Evolutionary conservation across 352 stramenopile species (phyloP), one percentile per base, ranked within the genome.

Genomic region (Paralagenidium karlingii): DNA sequence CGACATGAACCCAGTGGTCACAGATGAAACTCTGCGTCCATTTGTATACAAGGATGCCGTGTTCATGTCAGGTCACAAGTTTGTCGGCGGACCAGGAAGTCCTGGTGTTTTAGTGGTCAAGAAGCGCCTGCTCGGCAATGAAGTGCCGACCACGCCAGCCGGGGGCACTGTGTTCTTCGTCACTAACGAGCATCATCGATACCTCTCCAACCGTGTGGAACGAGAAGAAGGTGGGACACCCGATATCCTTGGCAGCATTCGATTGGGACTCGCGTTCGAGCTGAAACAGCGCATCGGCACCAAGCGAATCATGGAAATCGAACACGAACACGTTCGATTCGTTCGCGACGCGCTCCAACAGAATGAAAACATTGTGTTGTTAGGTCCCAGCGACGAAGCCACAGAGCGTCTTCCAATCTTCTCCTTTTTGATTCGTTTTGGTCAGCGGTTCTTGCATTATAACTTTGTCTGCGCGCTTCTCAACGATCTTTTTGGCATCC

Each of bases 401-500:
- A n/a, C n/a, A n/a, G 55, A 60, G 8, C 48, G 86, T 22, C 63
- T 98, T 13, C 91, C 92, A 1, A 94, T 97, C 19, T 94, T 97
- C 52, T 97, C 91, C 2, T 97, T 98, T 45, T 55, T 98, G 8
- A 71, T 98, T 24, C 71, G 75, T 21, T 91, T 73, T 24, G 68
- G 70, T 0, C 55, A 75, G 21, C 49, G 81, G 12, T 98, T 96
- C 58, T 55, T 99, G 26, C 95, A 99, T 58, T 98, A 96, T 64
- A 98, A 98, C 54, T 99, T 97, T 44, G 94, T 98, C 10, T 97
- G 85, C 41, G 89, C 92, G 15, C 60, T 99, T 33, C 60, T 98
- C 3, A 98, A 98, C 53, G 95, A 99, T 63, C 49, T 99, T 3
- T 99, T 98, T 57, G 95, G 95, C 5, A 82, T 99, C 18, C 95